Conservation (phyloP, 2,329 filamentous ascomycete species). For the Ophiocordyceps camponoti-leonardi region DNA sequence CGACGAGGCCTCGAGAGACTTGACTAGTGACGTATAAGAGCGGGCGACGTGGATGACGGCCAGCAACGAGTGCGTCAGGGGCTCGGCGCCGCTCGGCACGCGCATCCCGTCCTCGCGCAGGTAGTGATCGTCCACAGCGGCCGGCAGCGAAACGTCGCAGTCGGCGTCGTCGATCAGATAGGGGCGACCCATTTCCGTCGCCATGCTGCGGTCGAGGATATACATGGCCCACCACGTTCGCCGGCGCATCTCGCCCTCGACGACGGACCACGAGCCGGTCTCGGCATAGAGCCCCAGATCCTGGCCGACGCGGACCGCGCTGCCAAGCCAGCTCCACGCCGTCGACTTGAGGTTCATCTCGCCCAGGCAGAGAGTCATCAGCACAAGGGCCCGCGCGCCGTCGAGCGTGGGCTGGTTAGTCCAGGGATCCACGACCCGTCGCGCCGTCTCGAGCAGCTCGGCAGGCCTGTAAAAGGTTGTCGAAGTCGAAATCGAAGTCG, state of each 20-base stretch:
- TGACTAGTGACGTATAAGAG: conserved; percentile 56
- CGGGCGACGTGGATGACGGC: conserved; percentile 70
- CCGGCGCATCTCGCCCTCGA: conserved; percentile 74
- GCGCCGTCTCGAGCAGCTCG: conserved; percentile 55
- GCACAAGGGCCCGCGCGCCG: conserved; percentile 52
- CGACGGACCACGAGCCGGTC: conserved; percentile 50
- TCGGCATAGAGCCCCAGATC: conserved; percentile 70
- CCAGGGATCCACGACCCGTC: conserved; percentile 62
- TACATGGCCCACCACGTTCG: conserved; percentile 93
- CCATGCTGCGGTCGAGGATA: conserved; percentile 65
- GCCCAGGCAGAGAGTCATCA: conserved; percentile 63
- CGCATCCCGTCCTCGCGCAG: conserved; percentile 42
- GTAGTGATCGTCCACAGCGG: conserved; percentile 64
- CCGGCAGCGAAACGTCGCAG: conserved; percentile 69
- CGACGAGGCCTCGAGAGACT: conserved; percentile 46
- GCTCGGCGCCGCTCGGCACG: conserved; percentile 31
- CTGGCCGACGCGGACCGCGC: conserved; percentile 63
- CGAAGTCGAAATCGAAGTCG: no score
- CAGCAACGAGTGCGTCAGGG: conserved; percentile 53
- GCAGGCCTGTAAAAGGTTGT: conserved; percentile 26
- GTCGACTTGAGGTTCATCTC: conserved; percentile 78
- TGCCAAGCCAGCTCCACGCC: conserved; percentile 73
- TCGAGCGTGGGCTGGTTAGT: conserved; percentile 61
- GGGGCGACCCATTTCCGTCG: conserved; percentile 66
- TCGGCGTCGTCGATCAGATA: conserved; percentile 74